Evolutionary conservation across 768 basidiomycete genomes (phyloP).

Genomic region (Mycena polygramma): DNA sequence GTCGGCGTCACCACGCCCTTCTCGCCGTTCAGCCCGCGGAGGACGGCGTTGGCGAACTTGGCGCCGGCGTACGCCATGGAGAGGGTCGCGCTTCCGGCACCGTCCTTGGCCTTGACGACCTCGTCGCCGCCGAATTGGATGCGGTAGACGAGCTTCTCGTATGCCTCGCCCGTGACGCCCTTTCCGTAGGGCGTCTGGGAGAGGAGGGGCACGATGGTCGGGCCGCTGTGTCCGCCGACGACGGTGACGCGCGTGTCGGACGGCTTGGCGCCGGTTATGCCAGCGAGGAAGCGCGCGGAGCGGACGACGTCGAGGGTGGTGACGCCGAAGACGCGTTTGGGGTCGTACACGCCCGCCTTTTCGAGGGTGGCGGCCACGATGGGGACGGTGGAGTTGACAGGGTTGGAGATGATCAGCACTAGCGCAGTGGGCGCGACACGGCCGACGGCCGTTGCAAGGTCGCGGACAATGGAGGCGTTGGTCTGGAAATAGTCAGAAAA

Average conservation of each 20-base stretch:
- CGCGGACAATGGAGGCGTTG: slow-evolving; percentile 97
- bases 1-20: slow-evolving; percentile 88
- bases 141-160: slow-evolving; percentile 86
- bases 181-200: slow-evolving; percentile 84
- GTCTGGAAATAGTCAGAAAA: slow-evolving; percentile 62
- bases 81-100: slow-evolving; percentile 93
- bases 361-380: slow-evolving; percentile 94
- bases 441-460: slow-evolving; percentile 90
- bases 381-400: slow-evolving; percentile 98
- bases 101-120: slow-evolving; percentile 98
- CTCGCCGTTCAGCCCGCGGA: slow-evolving; percentile 90
- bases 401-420: slow-evolving; percentile 98
- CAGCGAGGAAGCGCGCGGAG: slow-evolving; percentile 89
- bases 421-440: slow-evolving; percentile 90
- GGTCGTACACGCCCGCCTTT: slow-evolving; percentile 94
- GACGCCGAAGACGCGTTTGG: slow-evolving; percentile 91
- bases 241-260: slow-evolving; percentile 82
- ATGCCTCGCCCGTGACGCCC: slow-evolving; percentile 78
- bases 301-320: slow-evolving; percentile 99
- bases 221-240: slow-evolving; percentile 95
- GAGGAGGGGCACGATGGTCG: slow-evolving; percentile 97
- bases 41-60: slow-evolving; percentile 86
- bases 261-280: slow-evolving; percentile 75
- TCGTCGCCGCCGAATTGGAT: slow-evolving; percentile 99
- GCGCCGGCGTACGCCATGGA: slow-evolving; percentile 97